phyloP scores from a whole-genome alignment of 495 filamentous ascomycete genomes.

The Xanthoparmelia taractica region DNA sequence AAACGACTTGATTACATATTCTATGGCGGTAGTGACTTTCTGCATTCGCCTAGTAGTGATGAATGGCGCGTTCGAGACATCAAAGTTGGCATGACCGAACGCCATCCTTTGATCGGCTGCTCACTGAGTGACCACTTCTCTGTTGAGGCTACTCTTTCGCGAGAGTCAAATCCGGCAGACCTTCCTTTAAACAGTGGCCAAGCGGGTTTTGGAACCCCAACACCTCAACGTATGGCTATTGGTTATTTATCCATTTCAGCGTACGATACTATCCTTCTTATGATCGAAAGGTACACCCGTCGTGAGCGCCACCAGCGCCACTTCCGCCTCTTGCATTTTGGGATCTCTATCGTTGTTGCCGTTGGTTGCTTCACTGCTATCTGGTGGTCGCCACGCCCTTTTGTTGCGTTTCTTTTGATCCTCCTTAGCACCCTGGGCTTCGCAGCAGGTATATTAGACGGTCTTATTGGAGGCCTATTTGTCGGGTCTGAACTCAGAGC shows the following conservation, averaged over 20 bases:
- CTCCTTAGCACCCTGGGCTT: conserved; percentile 71
- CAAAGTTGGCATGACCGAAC: conserved; percentile 69
- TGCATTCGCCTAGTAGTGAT: conserved; percentile 21
- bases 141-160: conserved; percentile 56
- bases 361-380: conserved; percentile 68
- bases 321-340: conserved; percentile 66
- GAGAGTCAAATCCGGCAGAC: conserved; percentile 2
- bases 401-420: conserved; percentile 72
- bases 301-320: conserved; percentile 64
- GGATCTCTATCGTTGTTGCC: conserved; percentile 53
- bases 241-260: conserved; percentile 40
- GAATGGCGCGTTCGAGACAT: conserved; percentile 61
- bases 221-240: not conserved
- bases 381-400: conserved; percentile 74
- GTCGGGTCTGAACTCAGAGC: conserved; percentile 73
- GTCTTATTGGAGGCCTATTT: conserved; percentile 79
- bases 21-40: conserved; percentile 42
- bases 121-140: conserved; percentile 92
- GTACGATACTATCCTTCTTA: conserved; percentile 66
- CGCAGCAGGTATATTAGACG: conserved; percentile 68
- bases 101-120: conserved; percentile 73
- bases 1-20: conserved; percentile 97
- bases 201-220: not conserved
- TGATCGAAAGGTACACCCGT: conserved; percentile 54
- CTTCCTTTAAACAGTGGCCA: not conserved